Evolutionary conservation across 1,284 basidiomycete species (phyloP), one percentile per base, ranked within the genome.

Genomic region (Trametes hirsuta): DNA sequence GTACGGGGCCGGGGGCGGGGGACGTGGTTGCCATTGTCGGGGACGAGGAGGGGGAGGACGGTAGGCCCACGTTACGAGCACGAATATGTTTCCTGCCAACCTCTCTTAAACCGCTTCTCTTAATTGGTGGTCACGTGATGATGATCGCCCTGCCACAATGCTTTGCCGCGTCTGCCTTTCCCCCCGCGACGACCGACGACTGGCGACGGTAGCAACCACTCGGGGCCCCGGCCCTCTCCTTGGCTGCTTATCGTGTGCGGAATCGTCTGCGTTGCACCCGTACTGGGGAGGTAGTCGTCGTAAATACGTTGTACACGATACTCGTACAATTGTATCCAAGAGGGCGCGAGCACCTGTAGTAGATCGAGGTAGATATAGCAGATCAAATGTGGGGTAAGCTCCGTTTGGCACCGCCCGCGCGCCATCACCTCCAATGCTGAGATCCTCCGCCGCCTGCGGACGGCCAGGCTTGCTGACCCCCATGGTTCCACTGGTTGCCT

Each of bases 11-110:
- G 35, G 62, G 47, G 41, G 71, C 45, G 57, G 47, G 55, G 34
- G 72, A 53, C 14, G 65, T 65, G 55, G 72, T 71, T 72, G 68
- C 66, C 68, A 68, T 68, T 66, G 59, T 47, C 53, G 62, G 55
- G 30, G 8, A 30, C 30, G 30, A 30, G 30, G 30, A 30, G 30
- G 30, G 8, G 30, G 30, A 30, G 30, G 30, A 30, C 30, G 30
- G 30, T 30, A 30, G 30, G 30, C 30, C 30, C 30, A 30, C 30
- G 50, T 50, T 45, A 41, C 41, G 41, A 60, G 57, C 55, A 30
- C 51, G 57, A 63, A 41, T 49, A 53, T 40, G 48, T 61, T 30
- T 30, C 53, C 51, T 56, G 56, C 40, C 49, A 55, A 58, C 61
- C 61, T 63, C 58, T 59, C 57, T 59, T 66, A 66, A 63, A 60